Conservation (phyloP, 208 protist genomes). For the Trypanosoma lewisi region DNA sequence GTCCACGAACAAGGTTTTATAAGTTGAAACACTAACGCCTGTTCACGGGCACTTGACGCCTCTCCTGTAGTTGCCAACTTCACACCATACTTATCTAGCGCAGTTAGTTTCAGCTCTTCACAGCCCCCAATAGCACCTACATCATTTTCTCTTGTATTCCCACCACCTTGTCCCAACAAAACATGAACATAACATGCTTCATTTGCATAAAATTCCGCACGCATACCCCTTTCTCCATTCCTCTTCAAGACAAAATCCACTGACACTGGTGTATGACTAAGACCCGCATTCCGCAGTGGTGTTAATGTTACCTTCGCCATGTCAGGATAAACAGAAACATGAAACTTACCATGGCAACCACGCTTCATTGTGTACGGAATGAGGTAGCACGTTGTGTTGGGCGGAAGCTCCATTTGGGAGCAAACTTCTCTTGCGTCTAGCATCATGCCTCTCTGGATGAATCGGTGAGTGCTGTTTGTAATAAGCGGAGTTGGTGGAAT, state of each 20-base stretch:
- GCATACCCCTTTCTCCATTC: conserved; percentile 37
- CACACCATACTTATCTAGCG: conserved; percentile 63
- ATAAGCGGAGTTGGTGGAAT: conserved; percentile 67
- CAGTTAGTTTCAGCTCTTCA: conserved; percentile 56
- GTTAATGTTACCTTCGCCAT: conserved; percentile 70
- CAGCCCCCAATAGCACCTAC: conserved; percentile 62
- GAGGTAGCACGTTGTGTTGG: conserved; percentile 65
- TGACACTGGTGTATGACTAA: conserved; percentile 46
- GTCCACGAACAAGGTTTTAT: conserved; percentile 52
- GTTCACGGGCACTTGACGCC: conserved; percentile 75
- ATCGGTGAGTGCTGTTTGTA: conserved; percentile 75
- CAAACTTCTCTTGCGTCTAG: conserved; percentile 86
- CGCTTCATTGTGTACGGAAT: conserved; percentile 78
- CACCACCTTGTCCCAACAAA: conserved; percentile 75
- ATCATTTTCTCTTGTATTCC: conserved; percentile 31
- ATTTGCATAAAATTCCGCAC: conserved; percentile 68
- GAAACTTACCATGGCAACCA: conserved; percentile 60
- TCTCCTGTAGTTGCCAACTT: conserved; percentile 53
- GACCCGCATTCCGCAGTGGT: conserved; percentile 65
- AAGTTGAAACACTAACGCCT: conserved; percentile 66
- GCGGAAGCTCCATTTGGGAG: conserved; percentile 63
- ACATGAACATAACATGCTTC: conserved; percentile 69
- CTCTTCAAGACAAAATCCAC: conserved; percentile 37
- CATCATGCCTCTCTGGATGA: conserved; percentile 86
- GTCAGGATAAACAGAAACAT: conserved; percentile 79